Evolutionary conservation across 2,329 filamentous ascomycete species (phyloP), one percentile per base, ranked within the genome.

Genomic region (Fusarium drepaniforme): DNA sequence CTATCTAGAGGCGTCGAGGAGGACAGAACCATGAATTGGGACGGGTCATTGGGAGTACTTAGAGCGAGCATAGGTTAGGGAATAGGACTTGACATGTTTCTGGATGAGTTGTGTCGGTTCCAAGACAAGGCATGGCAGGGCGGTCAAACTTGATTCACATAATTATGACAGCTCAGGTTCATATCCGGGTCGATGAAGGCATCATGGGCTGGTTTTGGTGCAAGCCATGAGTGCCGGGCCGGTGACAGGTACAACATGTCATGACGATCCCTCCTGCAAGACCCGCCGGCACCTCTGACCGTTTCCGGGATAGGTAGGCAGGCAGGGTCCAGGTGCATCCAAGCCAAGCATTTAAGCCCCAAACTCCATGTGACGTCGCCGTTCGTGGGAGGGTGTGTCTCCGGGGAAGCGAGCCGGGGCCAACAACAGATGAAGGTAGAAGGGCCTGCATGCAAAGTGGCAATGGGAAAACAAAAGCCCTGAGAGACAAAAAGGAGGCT

Each of bases 61-160:
- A 75, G 75, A 78, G 74, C 67, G 70, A 76, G 71, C 69, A 78
- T 68, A 73, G 74, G 68, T 71, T 42, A 63, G 49, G 63, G 64
- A 49, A 65, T 40, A 46, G 33, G 58, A 59, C 61, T 68, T 63
- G 33, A 63, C 44, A 73, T 49, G n/a, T 33, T 64, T 66, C 49
- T 46, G 40, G 35, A 57, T 64, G 58, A 44, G 42, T 11, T 40
- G 38, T 13, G 42, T 44, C 7, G 12, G 21, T 25, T 25, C 42
- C 40, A 46, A 46, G 42, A 46, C 23, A 28, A 16, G 23, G 4
- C 11, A 18, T 8, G 13, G 13, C 23, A 53, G n/a, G 49, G 25
- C 16, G 25, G 16, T n/a, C 18, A 53, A 33, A n/a, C 18, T n/a
- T 53, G 49, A n/a, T 33, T 30, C 49, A 33, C 49, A 18, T 51